Evolutionary conservation across 495 filamentous ascomycete genomes (phyloP), one percentile per base, ranked within the genome.

Genomic region (Penicillium arizonense): DNA sequence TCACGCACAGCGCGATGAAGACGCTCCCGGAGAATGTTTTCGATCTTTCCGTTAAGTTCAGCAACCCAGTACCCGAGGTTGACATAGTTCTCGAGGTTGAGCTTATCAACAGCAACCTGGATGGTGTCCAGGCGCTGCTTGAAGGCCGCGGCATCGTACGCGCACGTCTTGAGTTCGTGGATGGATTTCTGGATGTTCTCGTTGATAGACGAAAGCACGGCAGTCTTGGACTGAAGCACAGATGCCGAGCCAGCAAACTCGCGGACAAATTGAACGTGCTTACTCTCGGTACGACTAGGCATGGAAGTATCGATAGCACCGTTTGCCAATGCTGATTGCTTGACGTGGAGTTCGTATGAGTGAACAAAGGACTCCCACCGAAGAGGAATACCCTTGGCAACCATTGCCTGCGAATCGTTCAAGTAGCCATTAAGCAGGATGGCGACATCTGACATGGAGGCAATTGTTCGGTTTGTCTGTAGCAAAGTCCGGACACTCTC

Each of bases 331-430:
- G 77, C 71, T 30, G 84, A 77, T 58, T 90, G 87, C 58, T 93
- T 88, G 46, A 91, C 79, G 58, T 93, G 90, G 14, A 96, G 75
- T 65, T 97, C 94, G 65, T 96, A 97, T 7, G 90, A 91, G 61
- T 97, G 90, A 30, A 98, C 88, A 64, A 98, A 96, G 0, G 94
- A 93, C 65, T 98, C 94, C 94, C 94, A 98, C 59, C 88, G 86
- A 28, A 97, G 74, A 10, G 89, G 88, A 40, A 97, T 77, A 38
- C 94, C 94, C 74, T 94, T 96, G 41, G 75, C 74, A 49, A 97
- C 82, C 58, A 96, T 82, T 26, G 67, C 69, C 52, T 96, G 89
- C 0, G 88, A 87, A 47, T 96, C 89, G 56, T 91, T 95, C 52
- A 91, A 84, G 58, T 97, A 95, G 24, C 94, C 91, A 59, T 86